phyloP scores from a whole-genome alignment of 176 grass and related monocot genomes.

The Oryza meridionalis region DNA sequence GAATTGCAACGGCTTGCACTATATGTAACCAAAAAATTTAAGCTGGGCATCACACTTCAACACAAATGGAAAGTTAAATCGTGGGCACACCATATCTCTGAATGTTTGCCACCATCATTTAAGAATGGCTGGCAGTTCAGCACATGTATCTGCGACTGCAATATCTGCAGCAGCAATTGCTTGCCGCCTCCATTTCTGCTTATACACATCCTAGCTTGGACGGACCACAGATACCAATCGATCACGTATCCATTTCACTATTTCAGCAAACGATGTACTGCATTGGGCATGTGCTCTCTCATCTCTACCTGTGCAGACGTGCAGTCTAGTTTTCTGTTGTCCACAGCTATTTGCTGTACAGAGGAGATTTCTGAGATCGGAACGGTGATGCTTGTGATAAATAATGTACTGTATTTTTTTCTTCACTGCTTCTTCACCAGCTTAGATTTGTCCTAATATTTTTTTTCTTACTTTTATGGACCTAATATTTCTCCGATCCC shows the following conservation, averaged over 20 bases:
- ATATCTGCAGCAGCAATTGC: background rate
- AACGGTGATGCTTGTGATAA: background rate
- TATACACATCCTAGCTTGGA: background rate
- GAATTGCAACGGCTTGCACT: background rate
- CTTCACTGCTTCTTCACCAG: no score
- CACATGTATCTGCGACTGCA: conserved; percentile 4
- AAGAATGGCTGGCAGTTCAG: background rate
- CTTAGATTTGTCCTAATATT: background rate
- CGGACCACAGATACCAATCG: background rate
- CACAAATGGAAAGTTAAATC: background rate
- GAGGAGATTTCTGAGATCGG: background rate
- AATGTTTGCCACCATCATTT: background rate
- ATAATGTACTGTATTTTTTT: background rate
- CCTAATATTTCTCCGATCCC: background rate
- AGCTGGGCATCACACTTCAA: background rate
- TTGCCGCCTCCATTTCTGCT: background rate
- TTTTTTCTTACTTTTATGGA: background rate
- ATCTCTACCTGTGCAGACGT: background rate
- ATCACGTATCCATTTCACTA: background rate
- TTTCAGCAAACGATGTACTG: background rate
- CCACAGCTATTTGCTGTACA: no score
- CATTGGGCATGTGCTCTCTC: background rate
- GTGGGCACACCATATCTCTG: background rate
- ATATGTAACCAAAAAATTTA: background rate
- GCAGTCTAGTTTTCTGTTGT: no score